Base-by-base conservation (phyloP, 1,284 basidiomycete species). In the Cutaneotrichosporon dermatis region DNA sequence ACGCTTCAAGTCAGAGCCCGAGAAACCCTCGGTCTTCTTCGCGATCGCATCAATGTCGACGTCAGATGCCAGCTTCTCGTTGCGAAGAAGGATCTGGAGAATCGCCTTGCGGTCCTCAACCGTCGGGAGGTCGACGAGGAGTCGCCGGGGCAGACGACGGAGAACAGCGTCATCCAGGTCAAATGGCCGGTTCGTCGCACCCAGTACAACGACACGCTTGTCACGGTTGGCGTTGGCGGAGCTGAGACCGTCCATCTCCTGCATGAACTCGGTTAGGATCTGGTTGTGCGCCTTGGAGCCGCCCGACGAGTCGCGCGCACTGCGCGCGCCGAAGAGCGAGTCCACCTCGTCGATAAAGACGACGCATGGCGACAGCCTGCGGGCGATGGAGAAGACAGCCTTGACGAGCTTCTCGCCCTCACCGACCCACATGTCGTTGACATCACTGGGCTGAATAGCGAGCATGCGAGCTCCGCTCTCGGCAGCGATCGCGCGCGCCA, bases 331-430 rank as follows among this genome's bases (percentile, higher is more conserved):
- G 65, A 97, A 93, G 1, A 98, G 82, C 1, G 90, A 90, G 72
- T 98, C 94, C 57, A 97, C 90, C 77, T 98, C 94, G 76, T 98
- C 94, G 62, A 98, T 82, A 79, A 98, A 98, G 55, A 98, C 85
- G 55, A 98, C 92, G 67, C 92, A 95, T 1, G 94, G 94, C 2
- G 92, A 89, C 13, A 96, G 79, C 44, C 85, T 83, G 36, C 92
- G 84, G 2, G 94, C 94, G 37, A 97, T 84, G 42, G 88, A 86
- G 79, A 98, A 98, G 7, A 95, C 87, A 1, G 92, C 88, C 58
- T 87, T 86, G 49, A 97, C 90, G 67, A 96, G 87, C 73, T 96
- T 94, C 75, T 98, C 94, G 45, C 91, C 92, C 81, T 97, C 93
- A 40, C 91, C 91, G 39, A 93, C 89, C 77, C 92, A 95, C 90